These are phyloP conservation scores for Oryza glumipatula DNA, from an alignment of 176 grass and related monocot genomes.

Conservation along the genomic window DNA sequence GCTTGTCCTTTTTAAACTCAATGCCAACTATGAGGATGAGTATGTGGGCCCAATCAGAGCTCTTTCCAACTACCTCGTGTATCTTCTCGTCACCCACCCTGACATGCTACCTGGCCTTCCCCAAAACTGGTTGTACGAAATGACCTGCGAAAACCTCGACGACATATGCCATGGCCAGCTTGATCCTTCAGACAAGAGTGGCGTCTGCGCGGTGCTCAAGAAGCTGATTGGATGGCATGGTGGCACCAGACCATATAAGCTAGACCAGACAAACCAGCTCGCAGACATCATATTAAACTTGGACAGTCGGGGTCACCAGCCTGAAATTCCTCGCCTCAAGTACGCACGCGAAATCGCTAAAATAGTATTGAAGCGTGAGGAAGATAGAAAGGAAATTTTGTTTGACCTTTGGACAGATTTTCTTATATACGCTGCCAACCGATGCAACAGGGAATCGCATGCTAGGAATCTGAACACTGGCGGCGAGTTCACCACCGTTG, in stretches of 20 bases:
- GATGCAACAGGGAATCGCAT: constrained; percentile 29
- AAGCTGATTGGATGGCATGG: neutral
- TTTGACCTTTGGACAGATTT: neutral
- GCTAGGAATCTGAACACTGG: constrained; percentile 23
- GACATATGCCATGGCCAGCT: neutral
- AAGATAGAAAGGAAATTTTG: too few relatives aligned
- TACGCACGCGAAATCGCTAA: neutral
- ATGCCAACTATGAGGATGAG: too few relatives aligned
- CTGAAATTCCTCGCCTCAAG: neutral
- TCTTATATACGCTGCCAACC: neutral
- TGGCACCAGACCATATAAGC: neutral
- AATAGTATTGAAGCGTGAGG: too few relatives aligned
- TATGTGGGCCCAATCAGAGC: too few relatives aligned
- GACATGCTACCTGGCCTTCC: constrained; percentile 30
- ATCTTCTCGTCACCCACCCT: neutral
- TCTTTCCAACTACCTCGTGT: constrained; percentile 20
- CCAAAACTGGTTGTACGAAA: neutral
- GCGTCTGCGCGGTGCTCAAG: neutral
- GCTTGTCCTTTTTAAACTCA: too few relatives aligned
- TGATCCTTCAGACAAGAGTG: neutral
- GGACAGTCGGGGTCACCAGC: fast-evolving
- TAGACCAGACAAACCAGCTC: neutral
- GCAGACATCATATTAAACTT: fast-evolving
- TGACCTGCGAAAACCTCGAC: neutral
- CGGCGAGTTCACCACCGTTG: neutral